phyloP scores from a whole-genome alignment of 2,329 filamentous ascomycete species.

The Trichoderma koningiopsis region DNA sequence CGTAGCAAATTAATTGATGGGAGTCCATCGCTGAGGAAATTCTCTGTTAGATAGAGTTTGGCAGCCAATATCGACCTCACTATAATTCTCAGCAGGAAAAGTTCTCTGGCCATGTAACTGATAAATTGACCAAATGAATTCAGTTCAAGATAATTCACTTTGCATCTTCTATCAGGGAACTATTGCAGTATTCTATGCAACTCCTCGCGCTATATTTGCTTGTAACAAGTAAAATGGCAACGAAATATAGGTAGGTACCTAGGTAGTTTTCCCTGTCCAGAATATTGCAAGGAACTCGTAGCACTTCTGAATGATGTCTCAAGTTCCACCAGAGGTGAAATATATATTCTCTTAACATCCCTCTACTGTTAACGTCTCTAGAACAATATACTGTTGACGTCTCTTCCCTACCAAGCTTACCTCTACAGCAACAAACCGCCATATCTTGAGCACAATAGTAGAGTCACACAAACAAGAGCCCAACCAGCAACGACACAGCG shows the following conservation, averaged over 20 bases:
- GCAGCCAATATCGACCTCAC: no score
- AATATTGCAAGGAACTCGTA: neutral
- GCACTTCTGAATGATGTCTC: no score
- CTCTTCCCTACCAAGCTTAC: neutral
- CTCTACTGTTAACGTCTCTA: no score
- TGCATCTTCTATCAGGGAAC: neutral
- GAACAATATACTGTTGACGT: neutral
- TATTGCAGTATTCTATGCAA: neutral
- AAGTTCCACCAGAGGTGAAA: no score
- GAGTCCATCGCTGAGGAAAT: neutral
- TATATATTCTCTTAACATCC: no score
- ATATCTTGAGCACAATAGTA: neutral
- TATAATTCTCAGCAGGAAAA: neutral
- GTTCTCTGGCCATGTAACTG: neutral
- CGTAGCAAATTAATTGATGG: no score
- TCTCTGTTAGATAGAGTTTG: neutral
- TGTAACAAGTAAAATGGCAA: neutral
- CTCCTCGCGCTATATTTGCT: neutral
- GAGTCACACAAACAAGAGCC: neutral
- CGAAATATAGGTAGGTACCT: no score
- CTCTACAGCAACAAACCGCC: neutral
- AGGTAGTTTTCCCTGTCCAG: neutral
- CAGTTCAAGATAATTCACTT: neutral
- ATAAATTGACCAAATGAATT: neutral
- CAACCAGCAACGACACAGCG: neutral